A percentile compares a stretch with the other conserved stretches of the same genome.
Conservation (phyloP, 495 filamentous ascomycete genomes). For the Chaetomidium leptoderma region DNA sequence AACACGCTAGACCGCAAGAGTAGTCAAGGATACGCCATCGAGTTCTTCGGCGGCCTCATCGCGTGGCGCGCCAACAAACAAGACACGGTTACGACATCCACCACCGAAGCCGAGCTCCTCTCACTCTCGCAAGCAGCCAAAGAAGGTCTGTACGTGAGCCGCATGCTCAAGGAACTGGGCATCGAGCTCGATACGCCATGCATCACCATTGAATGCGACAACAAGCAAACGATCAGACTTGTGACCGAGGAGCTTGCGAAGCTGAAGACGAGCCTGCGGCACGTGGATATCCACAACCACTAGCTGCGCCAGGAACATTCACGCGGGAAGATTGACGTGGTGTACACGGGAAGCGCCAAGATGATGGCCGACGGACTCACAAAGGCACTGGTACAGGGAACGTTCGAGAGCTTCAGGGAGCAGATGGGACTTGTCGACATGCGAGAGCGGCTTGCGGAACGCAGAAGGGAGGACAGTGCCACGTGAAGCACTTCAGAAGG, state of each 20-base stretch:
- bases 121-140: conserved; percentile 22
- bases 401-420: neutral
- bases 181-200: neutral
- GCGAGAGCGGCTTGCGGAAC: neutral
- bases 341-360: neutral
- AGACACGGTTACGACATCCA: conserved; percentile 27
- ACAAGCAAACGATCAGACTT: neutral
- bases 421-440: neutral
- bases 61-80: conserved; percentile 27
- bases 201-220: neutral
- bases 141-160: conserved; percentile 8
- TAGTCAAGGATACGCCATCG: conserved; percentile 24
- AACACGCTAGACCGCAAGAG: conserved; percentile 7
- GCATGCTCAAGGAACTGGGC: neutral
- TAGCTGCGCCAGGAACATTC: neutral
- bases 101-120: conserved; percentile 29
- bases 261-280: neutral
- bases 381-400: neutral
- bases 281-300: neutral
- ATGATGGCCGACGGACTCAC: neutral
- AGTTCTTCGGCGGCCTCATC: conserved; percentile 24
- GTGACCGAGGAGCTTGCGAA: neutral
- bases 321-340: neutral
- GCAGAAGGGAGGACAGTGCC: neutral
- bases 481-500: neutral